Conservation (phyloP, 1,284 basidiomycete genomes). For the Trichosporon sp. region DNA sequence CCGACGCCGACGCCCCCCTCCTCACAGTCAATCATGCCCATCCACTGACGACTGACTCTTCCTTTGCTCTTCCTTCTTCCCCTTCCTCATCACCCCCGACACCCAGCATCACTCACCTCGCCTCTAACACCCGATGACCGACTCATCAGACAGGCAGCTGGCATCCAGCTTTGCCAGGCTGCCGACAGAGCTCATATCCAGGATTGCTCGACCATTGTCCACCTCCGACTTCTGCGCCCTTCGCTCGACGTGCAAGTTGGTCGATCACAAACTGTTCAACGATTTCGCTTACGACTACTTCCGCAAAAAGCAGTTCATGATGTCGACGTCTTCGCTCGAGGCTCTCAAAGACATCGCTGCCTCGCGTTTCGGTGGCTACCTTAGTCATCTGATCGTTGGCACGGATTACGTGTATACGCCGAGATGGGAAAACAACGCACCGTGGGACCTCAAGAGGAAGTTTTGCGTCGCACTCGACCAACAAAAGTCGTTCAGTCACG, state of each 20-base stretch:
- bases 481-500: slow-evolving; percentile 3
- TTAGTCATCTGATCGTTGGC: slow-evolving; percentile 10
- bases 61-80: background rate
- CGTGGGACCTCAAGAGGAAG: background rate
- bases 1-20: no score
- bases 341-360: slow-evolving; percentile 12
- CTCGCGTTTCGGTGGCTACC: background rate
- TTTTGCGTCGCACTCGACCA: background rate
- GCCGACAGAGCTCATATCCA: slow-evolving; percentile 12
- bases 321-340: slow-evolving; percentile 5
- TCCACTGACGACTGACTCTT: no score
- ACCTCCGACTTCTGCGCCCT: slow-evolving; percentile 8
- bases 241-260: slow-evolving; percentile 10
- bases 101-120: no score
- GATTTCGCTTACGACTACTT: slow-evolving; percentile 15
- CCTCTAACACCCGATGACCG: background rate
- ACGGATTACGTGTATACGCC: background rate
- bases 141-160: background rate
- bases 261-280: slow-evolving; percentile 9
- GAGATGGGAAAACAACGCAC: background rate
- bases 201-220: slow-evolving; percentile 7
- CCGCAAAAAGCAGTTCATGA: slow-evolving; percentile 24
- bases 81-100: background rate
- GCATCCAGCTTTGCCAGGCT: slow-evolving; percentile 7
- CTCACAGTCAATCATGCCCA: no score